phyloP scores from a whole-genome alignment of 2,329 filamentous ascomycete species.

The Grosmannia serpens region DNA sequence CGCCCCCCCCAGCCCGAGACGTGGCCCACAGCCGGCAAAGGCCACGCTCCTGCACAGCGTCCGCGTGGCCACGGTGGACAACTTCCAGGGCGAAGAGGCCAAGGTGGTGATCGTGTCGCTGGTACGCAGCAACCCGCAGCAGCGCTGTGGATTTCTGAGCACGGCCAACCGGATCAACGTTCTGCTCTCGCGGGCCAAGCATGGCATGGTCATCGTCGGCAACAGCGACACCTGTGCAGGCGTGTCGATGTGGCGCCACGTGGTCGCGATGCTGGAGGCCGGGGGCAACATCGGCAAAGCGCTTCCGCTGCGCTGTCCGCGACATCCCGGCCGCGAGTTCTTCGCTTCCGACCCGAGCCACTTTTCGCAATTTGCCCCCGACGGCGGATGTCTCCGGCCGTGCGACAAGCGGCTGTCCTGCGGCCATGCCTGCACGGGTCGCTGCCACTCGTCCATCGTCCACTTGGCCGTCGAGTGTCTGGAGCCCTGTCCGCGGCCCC shows the following conservation, averaged over 20 bases:
- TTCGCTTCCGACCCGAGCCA: constrained; percentile 41
- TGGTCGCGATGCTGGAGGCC: constrained; percentile 38
- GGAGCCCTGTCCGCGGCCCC: constrained; percentile 29
- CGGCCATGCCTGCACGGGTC: constrained; percentile 33
- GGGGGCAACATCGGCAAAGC: constrained; percentile 33
- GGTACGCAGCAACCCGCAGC: constrained; percentile 53
- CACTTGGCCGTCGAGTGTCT: constrained; percentile 35
- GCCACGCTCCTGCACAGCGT: constrained; percentile 24
- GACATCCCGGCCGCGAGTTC: constrained; percentile 43
- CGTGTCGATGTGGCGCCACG: constrained; percentile 52
- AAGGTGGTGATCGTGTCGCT: constrained; percentile 60
- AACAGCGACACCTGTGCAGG: constrained; percentile 45
- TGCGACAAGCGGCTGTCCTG: constrained; percentile 39
- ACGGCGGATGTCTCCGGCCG: constrained; percentile 45
- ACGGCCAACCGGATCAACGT: constrained; percentile 60
- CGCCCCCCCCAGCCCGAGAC: background rate
- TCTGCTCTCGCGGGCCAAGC: constrained; percentile 51
- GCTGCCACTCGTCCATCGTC: constrained; percentile 35
- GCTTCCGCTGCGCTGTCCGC: constrained; percentile 46
- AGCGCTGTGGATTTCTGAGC: constrained; percentile 52
- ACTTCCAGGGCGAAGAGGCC: constrained; percentile 69
- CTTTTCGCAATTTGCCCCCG: constrained; percentile 43
- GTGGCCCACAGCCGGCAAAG: constrained; percentile 17
- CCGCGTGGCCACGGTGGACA: constrained; percentile 29
- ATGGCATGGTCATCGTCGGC: constrained; percentile 63